Percentiles rank a stretch among this genome's conserved stretches.
These are phyloP conservation scores for Coniochaeta ligniaria DNA, from an alignment of 2,329 filamentous ascomycete species.

Conservation along the genomic window DNA sequence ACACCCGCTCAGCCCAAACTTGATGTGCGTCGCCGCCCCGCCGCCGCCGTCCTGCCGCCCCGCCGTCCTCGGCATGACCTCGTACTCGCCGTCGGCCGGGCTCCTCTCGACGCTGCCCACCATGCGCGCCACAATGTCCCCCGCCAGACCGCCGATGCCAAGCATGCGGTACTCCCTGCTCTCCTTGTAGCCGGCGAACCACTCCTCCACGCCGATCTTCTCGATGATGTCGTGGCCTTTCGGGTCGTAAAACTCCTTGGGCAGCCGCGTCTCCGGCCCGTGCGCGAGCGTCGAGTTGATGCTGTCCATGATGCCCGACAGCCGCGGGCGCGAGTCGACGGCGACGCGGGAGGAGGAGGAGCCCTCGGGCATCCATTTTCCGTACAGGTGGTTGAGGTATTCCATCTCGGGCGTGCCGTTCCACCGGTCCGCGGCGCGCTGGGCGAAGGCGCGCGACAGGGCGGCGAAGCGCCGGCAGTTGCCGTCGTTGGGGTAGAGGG, in stretches of 20 bases:
- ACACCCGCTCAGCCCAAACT: slow-evolving; percentile 76
- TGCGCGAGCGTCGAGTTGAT: slow-evolving; percentile 86
- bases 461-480: slow-evolving; percentile 67
- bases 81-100: slow-evolving; percentile 45
- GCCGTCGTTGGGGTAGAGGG: slow-evolving; percentile 70
- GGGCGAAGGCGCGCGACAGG: slow-evolving; percentile 62
- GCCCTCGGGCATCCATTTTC: slow-evolving; percentile 86
- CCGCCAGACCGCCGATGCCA: slow-evolving; percentile 78
- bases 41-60: slow-evolving; percentile 16
- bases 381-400: slow-evolving; percentile 69
- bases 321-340: slow-evolving; percentile 75
- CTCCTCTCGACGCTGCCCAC: slow-evolving; percentile 55
- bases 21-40: slow-evolving; percentile 36
- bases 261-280: slow-evolving; percentile 69
- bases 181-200: slow-evolving; percentile 83
- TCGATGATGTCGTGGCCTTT: slow-evolving; percentile 62
- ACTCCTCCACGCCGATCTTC: slow-evolving; percentile 80
- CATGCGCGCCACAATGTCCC: slow-evolving; percentile 75
- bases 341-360: slow-evolving; percentile 58
- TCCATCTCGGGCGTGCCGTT: slow-evolving; percentile 74
- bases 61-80: slow-evolving; percentile 30
- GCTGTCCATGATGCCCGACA: slow-evolving; percentile 91
- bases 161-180: slow-evolving; percentile 80
- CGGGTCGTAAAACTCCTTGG: slow-evolving; percentile 78
- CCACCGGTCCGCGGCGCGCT: slow-evolving; percentile 65